Evolutionary conservation across 176 grass and related monocot genomes (phyloP).

Genomic region (Oryza officinalis): DNA sequence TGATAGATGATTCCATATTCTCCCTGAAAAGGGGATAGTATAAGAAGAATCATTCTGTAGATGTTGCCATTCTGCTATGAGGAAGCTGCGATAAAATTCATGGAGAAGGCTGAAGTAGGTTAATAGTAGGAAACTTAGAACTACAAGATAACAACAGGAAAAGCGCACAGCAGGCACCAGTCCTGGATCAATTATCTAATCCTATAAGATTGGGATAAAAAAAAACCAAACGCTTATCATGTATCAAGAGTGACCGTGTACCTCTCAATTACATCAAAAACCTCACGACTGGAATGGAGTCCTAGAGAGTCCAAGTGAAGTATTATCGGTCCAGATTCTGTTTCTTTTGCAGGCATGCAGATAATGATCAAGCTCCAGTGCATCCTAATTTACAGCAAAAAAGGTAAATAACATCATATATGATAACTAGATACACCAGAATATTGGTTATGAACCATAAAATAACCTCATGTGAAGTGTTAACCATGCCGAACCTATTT

Average conservation of each 20-base stretch:
- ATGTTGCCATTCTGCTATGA: slow-evolving; percentile 64
- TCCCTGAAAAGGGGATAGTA: slow-evolving; percentile 49
- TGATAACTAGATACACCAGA: slow-evolving; percentile 19
- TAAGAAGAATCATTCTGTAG: slow-evolving; percentile 42
- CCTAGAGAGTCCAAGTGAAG: slow-evolving; percentile 91
- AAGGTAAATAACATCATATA: slow-evolving; percentile 19
- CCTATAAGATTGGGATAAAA: slow-evolving; percentile 6
- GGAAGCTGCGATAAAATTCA: slow-evolving; percentile 41
- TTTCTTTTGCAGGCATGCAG: slow-evolving; percentile 69
- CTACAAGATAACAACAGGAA: neutral
- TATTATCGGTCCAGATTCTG: slow-evolving; percentile 58
- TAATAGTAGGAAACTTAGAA: neutral
- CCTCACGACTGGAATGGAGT: slow-evolving; percentile 54
- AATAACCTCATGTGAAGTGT: slow-evolving; percentile 11
- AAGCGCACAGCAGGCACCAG: neutral
- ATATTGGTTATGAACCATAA: neutral
- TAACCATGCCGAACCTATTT: slow-evolving; percentile 28
- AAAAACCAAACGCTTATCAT: neutral
- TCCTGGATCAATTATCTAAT: neutral
- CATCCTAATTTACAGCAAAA: slow-evolving; percentile 55
- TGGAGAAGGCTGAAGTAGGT: neutral
- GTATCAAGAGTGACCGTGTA: slow-evolving; percentile 29
- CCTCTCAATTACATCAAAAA: slow-evolving; percentile 63
- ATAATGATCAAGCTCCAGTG: slow-evolving; percentile 96
- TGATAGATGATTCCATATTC: slow-evolving; percentile 53